Base-by-base conservation (phyloP, 1,139 yeast species). In the Lodderomyces oxycetoniae region DNA sequence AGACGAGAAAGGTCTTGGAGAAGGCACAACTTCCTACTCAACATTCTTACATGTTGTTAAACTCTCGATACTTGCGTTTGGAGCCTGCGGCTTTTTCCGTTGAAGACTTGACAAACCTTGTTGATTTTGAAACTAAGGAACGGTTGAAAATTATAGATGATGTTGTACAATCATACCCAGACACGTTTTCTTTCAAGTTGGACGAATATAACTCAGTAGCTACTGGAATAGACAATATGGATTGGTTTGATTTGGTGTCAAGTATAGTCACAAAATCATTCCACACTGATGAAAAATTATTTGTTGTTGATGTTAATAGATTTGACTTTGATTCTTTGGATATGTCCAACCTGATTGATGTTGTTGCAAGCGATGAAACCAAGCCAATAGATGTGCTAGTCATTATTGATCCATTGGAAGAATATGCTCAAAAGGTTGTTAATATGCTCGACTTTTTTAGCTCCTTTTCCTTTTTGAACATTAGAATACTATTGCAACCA, bases 361-460 rank as follows among this genome's bases (percentile, higher is more conserved):
- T 63, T n/a, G 46, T 54, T n/a, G 47, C 51, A 16, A 42, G 42
- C 5, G 46, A 49, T 15, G 33, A 35, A 1, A 40, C 48, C 2
- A 50, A 55, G 10, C 55, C 60, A 12, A 53, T 78, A 13, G 80
- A 79, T 39, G 50, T 89, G 3, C 56, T 75, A 5, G 62, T 83
- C 1, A 60, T 84, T 2, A 47, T 85, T 27, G 89, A 91, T 53
- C 97, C 97, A 1, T 53, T 79, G 4, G 72, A 74, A 38, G 87
- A 82, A 44, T 50, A 62, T 16, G 73, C 95, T 0, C 96, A 86
- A 48, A 75, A 74, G 35, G 49, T 78, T 15, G 47, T 82, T 0
- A 59, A 79, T 0, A 52, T 81, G 13, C 55, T 77, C 4, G 64
- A 65, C n/a, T 49, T 74, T 1, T 46, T 80, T 8, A 57, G 56